Evolutionary conservation across 257 asterid species (phyloP).

Genomic region (Thymus quinquecostatus): DNA sequence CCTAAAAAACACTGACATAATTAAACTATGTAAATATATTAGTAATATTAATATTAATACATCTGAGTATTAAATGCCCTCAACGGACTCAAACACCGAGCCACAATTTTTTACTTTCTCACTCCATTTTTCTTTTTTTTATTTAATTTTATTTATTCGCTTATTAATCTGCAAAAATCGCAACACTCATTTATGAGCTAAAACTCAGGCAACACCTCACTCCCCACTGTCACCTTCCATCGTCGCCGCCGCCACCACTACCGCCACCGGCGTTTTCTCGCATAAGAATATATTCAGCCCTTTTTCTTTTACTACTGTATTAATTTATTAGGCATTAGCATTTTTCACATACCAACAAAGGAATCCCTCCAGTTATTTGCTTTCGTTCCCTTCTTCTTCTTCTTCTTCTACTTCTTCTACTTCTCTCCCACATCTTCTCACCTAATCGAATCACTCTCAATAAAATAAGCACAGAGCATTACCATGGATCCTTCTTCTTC

Average conservation of each 20-base stretch:
- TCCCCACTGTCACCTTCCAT: conserved; percentile 20
- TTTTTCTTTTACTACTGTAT: background rate
- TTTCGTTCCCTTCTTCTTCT: background rate
- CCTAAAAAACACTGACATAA: too few relatives aligned
- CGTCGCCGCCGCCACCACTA: background rate
- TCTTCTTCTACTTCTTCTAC: too few relatives aligned
- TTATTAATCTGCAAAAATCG: background rate
- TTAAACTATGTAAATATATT: too few relatives aligned
- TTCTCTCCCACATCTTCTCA: background rate
- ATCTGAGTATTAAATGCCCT: background rate
- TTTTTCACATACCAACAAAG: conserved; percentile 32
- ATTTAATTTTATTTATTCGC: background rate
- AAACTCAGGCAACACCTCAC: conserved; percentile 10
- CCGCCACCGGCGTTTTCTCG: background rate
- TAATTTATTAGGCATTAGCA: background rate
- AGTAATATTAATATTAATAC: too few relatives aligned
- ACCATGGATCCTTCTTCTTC: conserved; percentile 53
- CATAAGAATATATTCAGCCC: background rate
- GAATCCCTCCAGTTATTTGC: conserved; percentile 27
- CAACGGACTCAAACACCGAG: background rate
- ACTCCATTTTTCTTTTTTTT: too few relatives aligned
- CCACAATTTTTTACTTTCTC: too few relatives aligned
- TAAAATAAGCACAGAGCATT: background rate
- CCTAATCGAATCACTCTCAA: conserved; percentile 17
- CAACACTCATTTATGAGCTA: background rate